Base-by-base conservation (phyloP, 2,329 filamentous ascomycete species). In the Scedosporium aurantiacum region DNA sequence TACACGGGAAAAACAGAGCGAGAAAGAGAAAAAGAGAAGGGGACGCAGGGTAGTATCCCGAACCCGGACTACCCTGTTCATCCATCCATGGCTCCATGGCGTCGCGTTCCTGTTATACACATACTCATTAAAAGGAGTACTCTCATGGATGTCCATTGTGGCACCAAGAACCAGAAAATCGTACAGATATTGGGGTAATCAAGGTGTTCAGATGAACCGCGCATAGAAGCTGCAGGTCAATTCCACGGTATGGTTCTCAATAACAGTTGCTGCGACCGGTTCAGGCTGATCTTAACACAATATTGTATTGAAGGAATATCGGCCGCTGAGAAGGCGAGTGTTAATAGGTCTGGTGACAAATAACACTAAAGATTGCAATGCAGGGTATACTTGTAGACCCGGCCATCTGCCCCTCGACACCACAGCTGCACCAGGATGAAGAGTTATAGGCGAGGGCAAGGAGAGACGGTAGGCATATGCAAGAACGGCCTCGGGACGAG, bases 401-500 rank as follows among this genome's bases (percentile, higher is more conserved):
- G 14, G 32, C 32, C 14, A 6, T 28, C 28, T 28, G 32, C 32
- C 32, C 10, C 32, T 37, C 32, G 32, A 37, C 10, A 37, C 32
- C 32, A 37, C 10, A 12, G 32, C 32, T 37, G 32, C 32, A 37
- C 32, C 32, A 10, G 32, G 32, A 37, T 37, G 10, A 37, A 27
- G 25, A 25, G 23, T 43, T 23, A 23, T 37, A 16, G 58, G 23
- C 12, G 41, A 40, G 21, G 3, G 43, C 6, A n/a, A 16, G 27
- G 5, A 5, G 47, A 23, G 8, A 25, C 21, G 43, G 58, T 60
- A 18, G 58, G 54, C 54, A 10, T 27, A 45, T 55, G 58, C 58
- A 55, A 60, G 58, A 6, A 52, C 58, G 58, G 47, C 58, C 47
- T 55, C 47, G 58, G 45, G 47, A 60, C 28, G 58, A 60, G 58